A percentile compares a stretch with the other conserved stretches of the same genome.
These are phyloP conservation scores for Talaromyces wortmannii DNA, from an alignment of 495 filamentous ascomycete species.

Conservation along the genomic window DNA sequence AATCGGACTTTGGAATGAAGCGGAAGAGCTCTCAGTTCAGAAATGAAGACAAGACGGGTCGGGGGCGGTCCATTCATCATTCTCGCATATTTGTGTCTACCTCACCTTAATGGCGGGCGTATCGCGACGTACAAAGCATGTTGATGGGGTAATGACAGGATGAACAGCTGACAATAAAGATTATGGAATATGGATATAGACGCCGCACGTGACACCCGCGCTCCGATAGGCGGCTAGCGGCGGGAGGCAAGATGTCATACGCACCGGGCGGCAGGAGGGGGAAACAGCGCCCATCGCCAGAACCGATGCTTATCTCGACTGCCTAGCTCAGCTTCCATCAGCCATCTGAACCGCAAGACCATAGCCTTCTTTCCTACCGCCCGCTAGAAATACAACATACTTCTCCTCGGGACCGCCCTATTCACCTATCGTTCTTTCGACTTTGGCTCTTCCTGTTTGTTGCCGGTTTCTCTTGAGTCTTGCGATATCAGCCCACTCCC, in stretches of 20 bases:
- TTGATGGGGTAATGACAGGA: too few species aligned
- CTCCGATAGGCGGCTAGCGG: slow-evolving; percentile 24
- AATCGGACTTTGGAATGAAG: slow-evolving; percentile 77
- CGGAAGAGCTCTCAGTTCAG: slow-evolving; percentile 45
- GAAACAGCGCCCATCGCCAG: slow-evolving; percentile 13
- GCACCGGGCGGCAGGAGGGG: slow-evolving; percentile 18
- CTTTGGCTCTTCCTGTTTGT: too few species aligned
- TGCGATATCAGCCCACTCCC: too few species aligned
- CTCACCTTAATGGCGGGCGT: slow-evolving; percentile 2
- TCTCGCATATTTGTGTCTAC: neutral
- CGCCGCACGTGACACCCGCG: slow-evolving; percentile 27
- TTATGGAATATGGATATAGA: slow-evolving; percentile 7
- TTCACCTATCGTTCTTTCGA: too few species aligned
- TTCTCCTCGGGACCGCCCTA: too few species aligned
- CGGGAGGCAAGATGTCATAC: slow-evolving; percentile 28
- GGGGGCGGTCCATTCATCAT: slow-evolving; percentile 56
- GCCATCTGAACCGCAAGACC: neutral
- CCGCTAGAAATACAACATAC: too few species aligned
- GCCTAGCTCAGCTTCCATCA: neutral
- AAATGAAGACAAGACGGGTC: slow-evolving; percentile 61
- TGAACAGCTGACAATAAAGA: neutral
- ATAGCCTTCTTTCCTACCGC: too few species aligned
- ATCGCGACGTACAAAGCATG: neutral
- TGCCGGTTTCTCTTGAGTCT: too few species aligned
- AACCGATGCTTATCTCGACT: neutral